A percentile compares a stretch with the other conserved stretches of the same genome.
Conservation (phyloP, 345 rosid species). For the Populus nigra region DNA sequence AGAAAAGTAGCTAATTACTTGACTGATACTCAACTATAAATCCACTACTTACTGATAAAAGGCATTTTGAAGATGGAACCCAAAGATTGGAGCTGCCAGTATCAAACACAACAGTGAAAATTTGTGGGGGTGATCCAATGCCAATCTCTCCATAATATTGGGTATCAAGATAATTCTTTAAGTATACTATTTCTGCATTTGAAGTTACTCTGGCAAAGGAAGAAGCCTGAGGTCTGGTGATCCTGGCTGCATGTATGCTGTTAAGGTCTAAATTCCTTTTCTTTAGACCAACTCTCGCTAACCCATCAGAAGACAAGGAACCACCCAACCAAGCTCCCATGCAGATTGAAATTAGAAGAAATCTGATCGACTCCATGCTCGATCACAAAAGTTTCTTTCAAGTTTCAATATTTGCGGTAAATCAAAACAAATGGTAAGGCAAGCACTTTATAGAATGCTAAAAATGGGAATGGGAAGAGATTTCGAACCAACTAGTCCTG, state of each 20-base stretch:
- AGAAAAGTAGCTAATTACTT: background rate
- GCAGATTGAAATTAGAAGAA: conserved; percentile 29
- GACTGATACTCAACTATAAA: background rate
- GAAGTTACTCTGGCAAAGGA: background rate
- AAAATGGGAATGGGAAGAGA: background rate
- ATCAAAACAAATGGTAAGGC: background rate
- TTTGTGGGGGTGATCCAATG: conserved; percentile 60
- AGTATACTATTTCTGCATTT: conserved; percentile 33
- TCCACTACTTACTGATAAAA: conserved; percentile 43
- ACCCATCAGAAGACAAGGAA: conserved; percentile 28
- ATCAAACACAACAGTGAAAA: conserved; percentile 52
- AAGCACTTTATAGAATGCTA: background rate
- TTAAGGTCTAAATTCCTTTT: conserved; percentile 34
- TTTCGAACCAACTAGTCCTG: background rate
- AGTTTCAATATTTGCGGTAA: background rate
- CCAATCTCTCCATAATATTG: conserved; percentile 70
- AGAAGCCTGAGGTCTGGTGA: conserved; percentile 5
- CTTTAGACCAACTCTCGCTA: conserved; percentile 41
- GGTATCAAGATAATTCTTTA: conserved; percentile 50
- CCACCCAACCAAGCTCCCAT: conserved; percentile 31
- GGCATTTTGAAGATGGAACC: conserved; percentile 65
- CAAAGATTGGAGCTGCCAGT: conserved; percentile 64
- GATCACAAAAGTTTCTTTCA: background rate
- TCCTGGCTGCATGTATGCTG: conserved; percentile 31
- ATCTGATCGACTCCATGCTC: conserved; percentile 25